phyloP scores from a whole-genome alignment of 2,329 filamentous ascomycete genomes.

The Plectosphaerella sp. region DNA sequence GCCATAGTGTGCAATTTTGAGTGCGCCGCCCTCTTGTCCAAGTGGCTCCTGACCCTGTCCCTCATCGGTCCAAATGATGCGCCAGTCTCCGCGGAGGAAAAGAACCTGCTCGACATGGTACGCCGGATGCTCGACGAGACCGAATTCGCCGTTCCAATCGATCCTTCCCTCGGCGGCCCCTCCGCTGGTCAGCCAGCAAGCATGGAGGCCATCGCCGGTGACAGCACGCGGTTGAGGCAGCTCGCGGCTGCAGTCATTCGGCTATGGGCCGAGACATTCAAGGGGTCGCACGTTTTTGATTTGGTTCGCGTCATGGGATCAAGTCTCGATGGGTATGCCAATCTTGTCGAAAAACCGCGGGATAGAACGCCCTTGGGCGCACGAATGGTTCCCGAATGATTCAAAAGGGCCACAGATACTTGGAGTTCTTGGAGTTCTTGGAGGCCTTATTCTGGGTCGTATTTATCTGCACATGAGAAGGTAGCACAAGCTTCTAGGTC shows the following conservation, averaged over 20 bases:
- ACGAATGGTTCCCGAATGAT: constrained; percentile 18
- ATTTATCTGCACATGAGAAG: no score
- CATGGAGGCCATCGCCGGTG: constrained; percentile 39
- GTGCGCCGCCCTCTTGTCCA: constrained; percentile 55
- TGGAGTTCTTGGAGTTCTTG: no score
- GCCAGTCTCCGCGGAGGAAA: constrained; percentile 47
- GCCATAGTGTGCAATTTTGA: constrained; percentile 54
- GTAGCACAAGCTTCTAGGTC: no score
- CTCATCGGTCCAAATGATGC: constrained; percentile 46
- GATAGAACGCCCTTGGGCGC: constrained; percentile 38
- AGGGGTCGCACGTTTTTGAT: constrained; percentile 57
- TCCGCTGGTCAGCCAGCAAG: constrained; percentile 28
- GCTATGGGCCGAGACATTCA: constrained; percentile 59
- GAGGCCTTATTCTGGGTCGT: no score
- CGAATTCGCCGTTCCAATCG: constrained; percentile 56
- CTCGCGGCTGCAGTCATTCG: constrained; percentile 54
- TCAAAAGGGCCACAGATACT: no score
- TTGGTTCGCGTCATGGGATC: constrained; percentile 54
- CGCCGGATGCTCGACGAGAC: constrained; percentile 58
- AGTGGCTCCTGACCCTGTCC: constrained; percentile 54
- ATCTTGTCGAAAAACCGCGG: constrained; percentile 50
- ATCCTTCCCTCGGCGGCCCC: constrained; percentile 45
- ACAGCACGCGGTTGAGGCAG: constrained; percentile 48
- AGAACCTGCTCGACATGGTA: constrained; percentile 49
- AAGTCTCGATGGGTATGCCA: constrained; percentile 53